Base-by-base conservation (phyloP, 1,139 yeast species). In the Taphrina flavorubra region DNA sequence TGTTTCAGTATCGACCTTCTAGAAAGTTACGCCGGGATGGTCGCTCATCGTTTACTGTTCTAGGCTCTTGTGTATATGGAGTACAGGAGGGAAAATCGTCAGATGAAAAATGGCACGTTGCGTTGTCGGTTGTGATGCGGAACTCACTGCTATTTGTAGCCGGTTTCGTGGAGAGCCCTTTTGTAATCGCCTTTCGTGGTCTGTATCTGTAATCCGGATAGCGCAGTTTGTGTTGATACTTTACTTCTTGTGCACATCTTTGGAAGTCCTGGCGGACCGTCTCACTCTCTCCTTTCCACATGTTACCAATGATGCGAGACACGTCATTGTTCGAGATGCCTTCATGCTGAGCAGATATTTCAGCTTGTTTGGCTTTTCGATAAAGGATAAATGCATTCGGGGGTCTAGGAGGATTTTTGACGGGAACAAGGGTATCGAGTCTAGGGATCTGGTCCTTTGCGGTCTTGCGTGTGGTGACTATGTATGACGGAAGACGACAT, bases 331-430 rank as follows among this genome's bases (percentile, higher is more conserved):
- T 69, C 16, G 55, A 58, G 10, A 65, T 55, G 34, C 62, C 64
- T 36, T 59, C 53, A 11, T 65, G 46, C n/a, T 55, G 53, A 20
- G 51, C 65, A 14, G 51, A 49, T 37, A 68, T 14, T 31, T 31
- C 51, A 13, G 70, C 63, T 11, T 68, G 70, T 39, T 64, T 65
- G 18, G 64, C 58, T 14, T 62, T 51, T 20, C 70, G 51, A 42
- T 68, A 68, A 13, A 68, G 51, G 16, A 68, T 68, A 46, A 68
- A 68, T 1, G 70, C 70, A 66, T 68, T 68, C 8, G 70, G 70
- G 10, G 70, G 70, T 25, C 70, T 46, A 16, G 70, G 70, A 18
- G 70, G 61, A 20, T 51, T 44, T 25, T 42, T 39, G n/a, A 10
- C 51, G n/a, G 42, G 49, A 16, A 34, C 34, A 8, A 25, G 65